A percentile compares a stretch with the other conserved stretches of the same genome.
Conservation (phyloP, 2,329 filamentous ascomycete genomes). For the Penicillium sp. region DNA sequence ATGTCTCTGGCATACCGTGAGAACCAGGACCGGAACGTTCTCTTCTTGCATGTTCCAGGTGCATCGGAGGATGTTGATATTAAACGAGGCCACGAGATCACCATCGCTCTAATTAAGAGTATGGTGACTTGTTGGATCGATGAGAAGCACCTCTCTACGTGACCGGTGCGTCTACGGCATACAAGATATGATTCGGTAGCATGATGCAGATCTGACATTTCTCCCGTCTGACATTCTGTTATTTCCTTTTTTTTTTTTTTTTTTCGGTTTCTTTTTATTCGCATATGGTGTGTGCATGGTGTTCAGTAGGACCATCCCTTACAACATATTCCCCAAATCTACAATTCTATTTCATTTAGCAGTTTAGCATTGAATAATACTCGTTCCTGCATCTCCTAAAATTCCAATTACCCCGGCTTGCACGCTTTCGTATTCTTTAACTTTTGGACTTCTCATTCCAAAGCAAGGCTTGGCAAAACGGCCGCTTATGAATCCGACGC, state of each 20-base stretch:
- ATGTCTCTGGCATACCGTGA: slow-evolving; percentile 52
- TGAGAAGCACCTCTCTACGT: slow-evolving; percentile 13
- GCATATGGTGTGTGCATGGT: background rate
- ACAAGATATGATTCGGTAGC: background rate
- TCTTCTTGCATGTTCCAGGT: slow-evolving; percentile 75
- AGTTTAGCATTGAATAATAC: background rate
- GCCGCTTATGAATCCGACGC: slow-evolving; percentile 3
- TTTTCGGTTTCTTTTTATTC: background rate
- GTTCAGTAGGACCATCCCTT: background rate
- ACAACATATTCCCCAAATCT: background rate
- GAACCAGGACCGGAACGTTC: slow-evolving; percentile 50
- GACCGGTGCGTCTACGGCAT: background rate
- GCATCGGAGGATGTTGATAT: slow-evolving; percentile 55
- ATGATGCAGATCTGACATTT: background rate
- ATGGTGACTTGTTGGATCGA: slow-evolving; percentile 47
- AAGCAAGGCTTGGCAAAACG: slow-evolving; percentile 6
- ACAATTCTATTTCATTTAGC: background rate
- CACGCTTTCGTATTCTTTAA: background rate
- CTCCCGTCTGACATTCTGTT: background rate
- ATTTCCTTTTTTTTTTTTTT: background rate
- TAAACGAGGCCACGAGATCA: slow-evolving; percentile 43
- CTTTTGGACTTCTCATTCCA: background rate
- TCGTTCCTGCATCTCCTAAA: background rate
- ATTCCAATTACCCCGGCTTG: background rate
- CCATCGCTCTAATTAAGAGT: slow-evolving; percentile 48